A percentile compares a stretch with the other conserved stretches of the same genome.
These are phyloP conservation scores for Phellopilus nigrolimitatus DNA, from an alignment of 1,284 basidiomycete genomes.

Conservation along the genomic window DNA sequence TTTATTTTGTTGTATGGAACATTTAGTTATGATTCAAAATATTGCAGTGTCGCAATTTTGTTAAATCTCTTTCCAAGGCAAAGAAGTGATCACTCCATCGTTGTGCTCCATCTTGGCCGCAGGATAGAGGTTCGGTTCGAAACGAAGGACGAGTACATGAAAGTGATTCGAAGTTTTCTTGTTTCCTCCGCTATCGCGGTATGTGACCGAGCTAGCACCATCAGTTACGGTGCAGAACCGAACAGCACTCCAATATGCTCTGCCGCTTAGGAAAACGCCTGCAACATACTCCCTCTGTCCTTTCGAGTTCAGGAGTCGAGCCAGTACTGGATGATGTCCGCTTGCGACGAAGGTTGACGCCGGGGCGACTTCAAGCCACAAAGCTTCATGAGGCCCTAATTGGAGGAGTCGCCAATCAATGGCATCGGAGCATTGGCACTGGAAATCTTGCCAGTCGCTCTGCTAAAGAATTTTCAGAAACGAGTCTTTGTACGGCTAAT, in stretches of 20 bases:
- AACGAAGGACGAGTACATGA: constrained; percentile 1
- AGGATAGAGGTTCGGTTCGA: neutral
- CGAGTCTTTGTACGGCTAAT: too few relatives aligned
- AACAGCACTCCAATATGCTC: neutral
- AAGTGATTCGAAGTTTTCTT: neutral
- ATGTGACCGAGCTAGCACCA: neutral
- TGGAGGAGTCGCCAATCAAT: neutral
- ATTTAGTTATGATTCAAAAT: too few relatives aligned
- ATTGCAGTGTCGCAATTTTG: too few relatives aligned
- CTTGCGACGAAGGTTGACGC: neutral
- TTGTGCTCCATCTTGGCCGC: too few relatives aligned
- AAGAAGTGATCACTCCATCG: too few relatives aligned
- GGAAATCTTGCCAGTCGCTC: neutral
- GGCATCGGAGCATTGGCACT: neutral
- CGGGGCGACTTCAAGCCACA: neutral
- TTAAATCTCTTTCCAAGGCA: too few relatives aligned
- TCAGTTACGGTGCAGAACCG: neutral
- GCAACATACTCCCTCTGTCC: neutral
- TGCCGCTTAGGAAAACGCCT: neutral
- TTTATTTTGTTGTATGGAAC: neutral
- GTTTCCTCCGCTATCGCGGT: neutral
- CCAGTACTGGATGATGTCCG: neutral
- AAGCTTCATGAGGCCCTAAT: neutral
- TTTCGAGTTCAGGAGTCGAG: neutral
- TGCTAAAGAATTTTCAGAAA: neutral